phyloP scores from a whole-genome alignment of 1,284 basidiomycete genomes.

The Irpex lacteus region DNA sequence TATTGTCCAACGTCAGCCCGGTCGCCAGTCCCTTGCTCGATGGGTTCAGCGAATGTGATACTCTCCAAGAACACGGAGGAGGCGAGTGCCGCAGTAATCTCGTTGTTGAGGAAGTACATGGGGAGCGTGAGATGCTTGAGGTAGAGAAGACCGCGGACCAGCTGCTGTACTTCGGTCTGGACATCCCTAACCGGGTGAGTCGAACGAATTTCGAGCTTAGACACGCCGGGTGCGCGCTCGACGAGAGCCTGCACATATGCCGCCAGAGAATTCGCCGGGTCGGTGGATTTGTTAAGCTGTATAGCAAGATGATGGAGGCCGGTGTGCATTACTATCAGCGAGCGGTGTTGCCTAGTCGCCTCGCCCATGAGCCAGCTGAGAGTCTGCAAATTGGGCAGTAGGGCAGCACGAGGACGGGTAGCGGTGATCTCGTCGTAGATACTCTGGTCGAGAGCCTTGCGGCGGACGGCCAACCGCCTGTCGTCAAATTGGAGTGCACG shows the following conservation, averaged over 20 bases:
- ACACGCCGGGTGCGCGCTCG: constrained; percentile 44
- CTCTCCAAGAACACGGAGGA: constrained; percentile 38
- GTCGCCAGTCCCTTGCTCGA: constrained; percentile 40
- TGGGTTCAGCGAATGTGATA: constrained; percentile 45
- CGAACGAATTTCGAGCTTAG: constrained; percentile 40
- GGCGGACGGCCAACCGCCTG: constrained; percentile 10
- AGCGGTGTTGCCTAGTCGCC: constrained; percentile 26
- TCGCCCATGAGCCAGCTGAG: constrained; percentile 37
- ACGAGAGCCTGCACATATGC: constrained; percentile 45
- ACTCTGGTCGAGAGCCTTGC: constrained; percentile 23
- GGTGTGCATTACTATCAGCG: constrained; percentile 39
- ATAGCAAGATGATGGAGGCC: constrained; percentile 32
- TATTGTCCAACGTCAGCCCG: constrained; percentile 41
- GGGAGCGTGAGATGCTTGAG: constrained; percentile 49
- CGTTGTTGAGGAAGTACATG: constrained; percentile 45
- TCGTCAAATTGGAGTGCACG: constrained; percentile 32
- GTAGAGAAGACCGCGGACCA: constrained; percentile 38
- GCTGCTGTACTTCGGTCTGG: constrained; percentile 31
- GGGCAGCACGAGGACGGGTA: constrained; percentile 46
- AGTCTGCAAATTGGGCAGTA: constrained; percentile 53
- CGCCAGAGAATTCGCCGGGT: constrained; percentile 15
- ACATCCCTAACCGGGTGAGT: constrained; percentile 32
- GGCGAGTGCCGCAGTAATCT: constrained; percentile 43
- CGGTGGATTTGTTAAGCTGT: constrained; percentile 23
- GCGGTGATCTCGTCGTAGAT: constrained; percentile 47